Evolutionary conservation across 2,329 filamentous ascomycete species (phyloP).

Genomic region (Pseudocercospora macadamiae): DNA sequence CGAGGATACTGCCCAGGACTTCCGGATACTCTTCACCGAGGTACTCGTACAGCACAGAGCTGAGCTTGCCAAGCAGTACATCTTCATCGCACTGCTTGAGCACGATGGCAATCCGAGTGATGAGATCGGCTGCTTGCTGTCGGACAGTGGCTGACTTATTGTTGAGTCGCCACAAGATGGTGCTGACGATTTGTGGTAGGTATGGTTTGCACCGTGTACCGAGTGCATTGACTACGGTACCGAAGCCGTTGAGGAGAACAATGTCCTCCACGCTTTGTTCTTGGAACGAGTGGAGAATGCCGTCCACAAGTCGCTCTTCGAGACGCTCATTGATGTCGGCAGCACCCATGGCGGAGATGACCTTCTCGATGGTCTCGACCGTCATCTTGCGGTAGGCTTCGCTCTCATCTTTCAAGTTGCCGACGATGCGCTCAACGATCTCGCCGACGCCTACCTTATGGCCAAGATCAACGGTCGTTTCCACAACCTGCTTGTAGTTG

Average conservation of each 20-base stretch:
- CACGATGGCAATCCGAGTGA: conserved; percentile 95
- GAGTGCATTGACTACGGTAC: conserved; percentile 93
- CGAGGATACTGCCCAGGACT: conserved; percentile 93
- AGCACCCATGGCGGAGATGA: conserved; percentile 88
- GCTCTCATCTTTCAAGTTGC: conserved; percentile 96
- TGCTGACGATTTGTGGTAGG: conserved; percentile 93
- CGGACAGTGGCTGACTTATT: conserved; percentile 97
- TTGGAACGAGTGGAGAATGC: conserved; percentile 94
- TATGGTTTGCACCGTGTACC: conserved; percentile 95
- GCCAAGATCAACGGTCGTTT: conserved; percentile 94
- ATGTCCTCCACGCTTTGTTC: conserved; percentile 97
- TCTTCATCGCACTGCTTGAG: conserved; percentile 99
- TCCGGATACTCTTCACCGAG: conserved; percentile 98
- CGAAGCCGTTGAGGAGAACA: conserved; percentile 95
- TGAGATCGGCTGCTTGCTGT: conserved; percentile 94
- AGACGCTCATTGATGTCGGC: conserved; percentile 91
- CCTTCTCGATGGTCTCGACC: conserved; percentile 95
- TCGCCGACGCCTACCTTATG: conserved; percentile 98
- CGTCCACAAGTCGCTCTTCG: conserved; percentile 92
- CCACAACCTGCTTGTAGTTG: conserved; percentile 96
- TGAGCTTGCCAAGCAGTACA: conserved; percentile 91
- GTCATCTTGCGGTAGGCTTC: conserved; percentile 99
- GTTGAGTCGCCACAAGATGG: conserved; percentile 94
- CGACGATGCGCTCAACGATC: conserved; percentile 90
- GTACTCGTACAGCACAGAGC: conserved; percentile 94